Evolutionary conservation across 352 stramenopile species (phyloP).

Genomic region (Phytophthora pluvialis): DNA sequence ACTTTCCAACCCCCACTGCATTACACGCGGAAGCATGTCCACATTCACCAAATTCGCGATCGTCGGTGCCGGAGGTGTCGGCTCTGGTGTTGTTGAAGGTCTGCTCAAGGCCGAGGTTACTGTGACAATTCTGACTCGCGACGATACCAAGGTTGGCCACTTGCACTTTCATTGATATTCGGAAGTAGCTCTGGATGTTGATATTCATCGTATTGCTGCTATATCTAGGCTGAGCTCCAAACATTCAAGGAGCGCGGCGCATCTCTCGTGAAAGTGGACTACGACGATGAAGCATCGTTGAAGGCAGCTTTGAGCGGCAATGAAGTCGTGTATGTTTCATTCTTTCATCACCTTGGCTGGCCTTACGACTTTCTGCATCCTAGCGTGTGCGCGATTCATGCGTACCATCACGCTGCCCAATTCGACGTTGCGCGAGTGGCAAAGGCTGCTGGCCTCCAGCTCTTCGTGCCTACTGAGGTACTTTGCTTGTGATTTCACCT

Average conservation of each 20-base stretch:
- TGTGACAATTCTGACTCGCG: slow-evolving; percentile 27
- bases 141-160: slow-evolving; percentile 25
- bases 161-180: too few species aligned
- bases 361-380: not conserved
- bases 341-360: not conserved
- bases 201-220: not conserved
- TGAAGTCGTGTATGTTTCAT: slow-evolving; percentile 26
- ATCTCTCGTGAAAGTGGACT: slow-evolving; percentile 20
- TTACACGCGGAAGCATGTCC: slow-evolving; percentile 16
- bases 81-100: slow-evolving; percentile 13
- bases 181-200: too few species aligned
- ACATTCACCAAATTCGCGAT: slow-evolving; percentile 27
- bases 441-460: slow-evolving; percentile 30
- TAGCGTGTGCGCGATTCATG: slow-evolving; percentile 22
- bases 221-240: slow-evolving; percentile 25
- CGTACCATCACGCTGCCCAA: slow-evolving; percentile 11
- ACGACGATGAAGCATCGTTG: slow-evolving; percentile 27
- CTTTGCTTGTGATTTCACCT: too few species aligned
- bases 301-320: slow-evolving; percentile 21
- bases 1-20: too few species aligned
- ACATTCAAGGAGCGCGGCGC: slow-evolving; percentile 22
- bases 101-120: slow-evolving; percentile 29
- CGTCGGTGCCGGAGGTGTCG: slow-evolving; percentile 28
- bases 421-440: slow-evolving; percentile 7
- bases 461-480: slow-evolving; percentile 31